These are phyloP conservation scores for Sclerotinia trifoliorum DNA, from an alignment of 2,329 filamentous ascomycete species.

Conservation along the genomic window DNA sequence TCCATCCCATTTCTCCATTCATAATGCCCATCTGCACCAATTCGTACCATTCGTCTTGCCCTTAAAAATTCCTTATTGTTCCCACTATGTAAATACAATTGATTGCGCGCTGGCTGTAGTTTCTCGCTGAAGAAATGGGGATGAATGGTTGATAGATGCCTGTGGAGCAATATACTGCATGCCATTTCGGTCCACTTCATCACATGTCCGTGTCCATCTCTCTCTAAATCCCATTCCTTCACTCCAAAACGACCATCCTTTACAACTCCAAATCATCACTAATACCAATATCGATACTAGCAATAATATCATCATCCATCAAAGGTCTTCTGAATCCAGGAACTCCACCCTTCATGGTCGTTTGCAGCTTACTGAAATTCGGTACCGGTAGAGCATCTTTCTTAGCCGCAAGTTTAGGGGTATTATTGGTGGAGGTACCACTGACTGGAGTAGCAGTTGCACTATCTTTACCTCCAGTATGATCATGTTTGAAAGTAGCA, in stretches of 20 bases:
- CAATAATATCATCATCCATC: conserved; percentile 91
- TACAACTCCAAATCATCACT: conserved; percentile 65
- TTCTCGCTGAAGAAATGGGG: neutral
- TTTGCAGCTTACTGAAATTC: conserved; percentile 47
- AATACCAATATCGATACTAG: conserved; percentile 82
- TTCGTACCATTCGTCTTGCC: neutral
- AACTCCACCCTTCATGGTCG: conserved; percentile 50
- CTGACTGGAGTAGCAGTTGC: conserved; percentile 51
- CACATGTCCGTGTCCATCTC: neutral
- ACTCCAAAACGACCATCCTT: neutral
- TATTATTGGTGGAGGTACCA: conserved; percentile 42
- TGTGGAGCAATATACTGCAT: neutral
- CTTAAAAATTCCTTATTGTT: neutral
- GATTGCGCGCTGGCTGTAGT: neutral
- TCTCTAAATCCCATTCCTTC: neutral
- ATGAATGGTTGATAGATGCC: neutral
- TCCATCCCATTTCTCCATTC: neutral
- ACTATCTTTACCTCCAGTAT: conserved; percentile 55
- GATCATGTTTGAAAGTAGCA: conserved; percentile 67
- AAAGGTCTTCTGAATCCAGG: conserved; percentile 74
- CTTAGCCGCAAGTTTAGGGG: conserved; percentile 47
- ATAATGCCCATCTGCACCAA: neutral
- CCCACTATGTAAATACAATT: conserved; percentile 9
- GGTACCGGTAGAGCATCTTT: conserved; percentile 48
- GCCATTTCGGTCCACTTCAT: neutral